These are phyloP conservation scores for Pulveroboletus sp. DNA, from an alignment of 768 basidiomycete species.

Conservation along the genomic window DNA sequence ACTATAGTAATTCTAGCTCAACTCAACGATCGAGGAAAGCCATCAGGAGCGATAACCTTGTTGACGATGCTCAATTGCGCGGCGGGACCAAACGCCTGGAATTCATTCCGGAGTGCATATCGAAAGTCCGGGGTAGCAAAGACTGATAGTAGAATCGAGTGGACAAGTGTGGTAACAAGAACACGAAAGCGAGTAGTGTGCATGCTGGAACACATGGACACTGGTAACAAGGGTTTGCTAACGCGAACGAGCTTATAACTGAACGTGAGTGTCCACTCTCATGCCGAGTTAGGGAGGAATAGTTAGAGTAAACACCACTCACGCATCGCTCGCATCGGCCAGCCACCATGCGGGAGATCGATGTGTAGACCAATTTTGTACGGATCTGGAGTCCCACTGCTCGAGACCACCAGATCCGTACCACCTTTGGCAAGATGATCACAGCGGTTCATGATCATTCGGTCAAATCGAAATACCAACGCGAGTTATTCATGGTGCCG, in stretches of 20 bases:
- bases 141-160: neutral
- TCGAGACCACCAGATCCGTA: neutral
- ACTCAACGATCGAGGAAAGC: conserved; percentile 38
- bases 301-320: neutral
- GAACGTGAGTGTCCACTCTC: neutral
- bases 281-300: neutral
- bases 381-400: neutral
- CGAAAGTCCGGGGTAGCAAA: neutral
- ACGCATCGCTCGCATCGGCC: neutral
- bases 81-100: conserved; percentile 16
- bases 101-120: neutral
- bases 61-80: conserved; percentile 38
- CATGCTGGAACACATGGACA: conserved; percentile 4
- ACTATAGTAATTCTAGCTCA: neutral
- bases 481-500: neutral
- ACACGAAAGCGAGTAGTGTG: neutral
- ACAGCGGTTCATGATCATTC: neutral
- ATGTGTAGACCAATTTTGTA: neutral
- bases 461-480: neutral
- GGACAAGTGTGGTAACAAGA: conserved; percentile 1
- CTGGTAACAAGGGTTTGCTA: neutral
- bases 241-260: neutral
- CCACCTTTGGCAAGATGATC: neutral
- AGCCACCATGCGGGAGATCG: neutral
- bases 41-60: conserved; percentile 43